phyloP scores from a whole-genome alignment of 2,329 filamentous ascomycete species.

The Grosmannia clavigera region DNA sequence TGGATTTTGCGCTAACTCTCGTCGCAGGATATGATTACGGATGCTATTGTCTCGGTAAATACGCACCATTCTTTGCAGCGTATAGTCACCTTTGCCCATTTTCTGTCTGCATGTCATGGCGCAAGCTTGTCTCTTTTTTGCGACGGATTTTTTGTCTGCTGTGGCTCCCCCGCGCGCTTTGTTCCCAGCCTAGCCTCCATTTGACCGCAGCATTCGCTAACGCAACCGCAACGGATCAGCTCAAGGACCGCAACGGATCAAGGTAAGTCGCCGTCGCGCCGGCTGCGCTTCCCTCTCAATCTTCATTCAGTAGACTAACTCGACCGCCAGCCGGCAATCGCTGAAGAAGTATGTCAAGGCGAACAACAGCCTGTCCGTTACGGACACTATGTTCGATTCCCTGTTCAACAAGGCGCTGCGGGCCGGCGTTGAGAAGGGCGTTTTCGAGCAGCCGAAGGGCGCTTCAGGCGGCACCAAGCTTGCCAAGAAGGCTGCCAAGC shows the following conservation, averaged over 20 bases:
- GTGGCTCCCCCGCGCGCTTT: background rate
- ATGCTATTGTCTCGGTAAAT: slow-evolving; percentile 49
- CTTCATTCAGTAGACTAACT: slow-evolving; percentile 17
- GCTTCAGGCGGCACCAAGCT: slow-evolving; percentile 88
- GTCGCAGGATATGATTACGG: slow-evolving; percentile 47
- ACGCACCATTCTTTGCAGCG: slow-evolving; percentile 9
- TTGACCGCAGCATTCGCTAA: slow-evolving; percentile 1
- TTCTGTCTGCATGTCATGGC: slow-evolving; percentile 2
- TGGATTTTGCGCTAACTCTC: slow-evolving; percentile 3
- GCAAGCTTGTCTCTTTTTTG: background rate
- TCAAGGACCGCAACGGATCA: slow-evolving; percentile 51
- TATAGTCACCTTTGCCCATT: slow-evolving; percentile 5
- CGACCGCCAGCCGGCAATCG: slow-evolving; percentile 35
- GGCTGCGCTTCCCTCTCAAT: slow-evolving; percentile 1
- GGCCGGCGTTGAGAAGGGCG: slow-evolving; percentile 71
- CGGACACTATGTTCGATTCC: slow-evolving; percentile 48
- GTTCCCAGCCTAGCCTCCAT: background rate
- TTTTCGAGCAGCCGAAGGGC: slow-evolving; percentile 84
- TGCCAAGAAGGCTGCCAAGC: slow-evolving; percentile 56
- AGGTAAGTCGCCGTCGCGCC: slow-evolving; percentile 22
- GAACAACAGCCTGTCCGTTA: slow-evolving; percentile 36
- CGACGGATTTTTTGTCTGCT: background rate
- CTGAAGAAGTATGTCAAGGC: slow-evolving; percentile 50
- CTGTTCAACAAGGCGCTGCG: slow-evolving; percentile 81
- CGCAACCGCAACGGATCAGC: slow-evolving; percentile 24